Conservation (phyloP, 495 filamentous ascomycete genomes). For the Aspergillus carlsbadensis region DNA sequence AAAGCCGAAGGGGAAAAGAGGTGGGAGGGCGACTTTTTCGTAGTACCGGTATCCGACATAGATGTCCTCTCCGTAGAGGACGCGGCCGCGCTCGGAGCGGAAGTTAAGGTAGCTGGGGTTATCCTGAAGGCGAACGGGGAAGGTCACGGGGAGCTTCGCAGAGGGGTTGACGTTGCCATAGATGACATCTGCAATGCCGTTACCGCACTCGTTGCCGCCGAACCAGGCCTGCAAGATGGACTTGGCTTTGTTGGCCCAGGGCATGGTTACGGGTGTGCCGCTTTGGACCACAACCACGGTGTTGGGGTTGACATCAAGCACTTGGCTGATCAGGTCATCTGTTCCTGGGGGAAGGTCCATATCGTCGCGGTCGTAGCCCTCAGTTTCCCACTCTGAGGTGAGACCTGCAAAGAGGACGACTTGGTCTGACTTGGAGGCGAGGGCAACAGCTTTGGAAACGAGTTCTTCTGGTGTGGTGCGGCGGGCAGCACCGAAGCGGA, state of each 20-base stretch:
- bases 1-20: slow-evolving; percentile 79
- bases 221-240: slow-evolving; percentile 77
- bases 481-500: slow-evolving; percentile 74
- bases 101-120: slow-evolving; percentile 78
- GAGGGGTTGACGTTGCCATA: slow-evolving; percentile 57
- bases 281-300: slow-evolving; percentile 81
- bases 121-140: slow-evolving; percentile 66
- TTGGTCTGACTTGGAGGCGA: slow-evolving; percentile 65
- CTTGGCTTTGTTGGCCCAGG: slow-evolving; percentile 67
- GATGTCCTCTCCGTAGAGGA: slow-evolving; percentile 76
- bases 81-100: slow-evolving; percentile 72
- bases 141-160: slow-evolving; percentile 57
- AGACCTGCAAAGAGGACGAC: slow-evolving; percentile 79
- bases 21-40: slow-evolving; percentile 63
- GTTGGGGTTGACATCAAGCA: slow-evolving; percentile 68
- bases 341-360: slow-evolving; percentile 81
- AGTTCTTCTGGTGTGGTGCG: slow-evolving; percentile 66
- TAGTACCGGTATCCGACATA: slow-evolving; percentile 85
- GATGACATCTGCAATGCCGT: slow-evolving; percentile 59
- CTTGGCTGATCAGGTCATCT: slow-evolving; percentile 69
- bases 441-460: slow-evolving; percentile 58
- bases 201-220: slow-evolving; percentile 65
- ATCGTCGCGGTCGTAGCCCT: slow-evolving; percentile 78
- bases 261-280: slow-evolving; percentile 83
- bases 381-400: slow-evolving; percentile 85